Evolutionary conservation across 2,329 filamentous ascomycete species (phyloP).

Genomic region (Sporothrix euskadiensis): DNA sequence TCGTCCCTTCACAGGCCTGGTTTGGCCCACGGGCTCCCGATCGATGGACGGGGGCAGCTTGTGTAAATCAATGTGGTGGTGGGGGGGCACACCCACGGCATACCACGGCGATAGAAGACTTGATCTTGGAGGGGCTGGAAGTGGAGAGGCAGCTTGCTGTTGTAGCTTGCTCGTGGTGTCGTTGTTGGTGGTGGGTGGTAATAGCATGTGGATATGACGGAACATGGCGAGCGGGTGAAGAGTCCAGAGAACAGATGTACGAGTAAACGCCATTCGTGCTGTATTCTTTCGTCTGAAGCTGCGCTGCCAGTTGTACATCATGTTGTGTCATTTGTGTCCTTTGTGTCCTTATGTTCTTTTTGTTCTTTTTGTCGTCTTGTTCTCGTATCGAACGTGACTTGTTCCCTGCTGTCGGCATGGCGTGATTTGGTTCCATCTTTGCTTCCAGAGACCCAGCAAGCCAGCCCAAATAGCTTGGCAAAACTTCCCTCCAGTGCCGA

Average conservation of each 20-base stretch:
- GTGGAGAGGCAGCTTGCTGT: neutral
- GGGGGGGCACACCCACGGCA: neutral
- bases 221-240: neutral
- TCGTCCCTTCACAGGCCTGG: neutral
- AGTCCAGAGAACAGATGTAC: neutral
- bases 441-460: no score
- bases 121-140: neutral
- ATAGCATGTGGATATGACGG: neutral
- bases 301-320: neutral
- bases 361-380: neutral
- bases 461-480: no score
- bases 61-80: neutral
- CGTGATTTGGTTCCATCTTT: neutral
- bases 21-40: neutral
- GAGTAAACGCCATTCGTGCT: neutral
- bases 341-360: neutral
- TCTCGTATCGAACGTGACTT: no score
- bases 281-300: neutral
- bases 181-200: neutral
- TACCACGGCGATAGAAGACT: neutral
- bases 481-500: neutral
- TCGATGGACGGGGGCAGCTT: neutral
- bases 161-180: neutral
- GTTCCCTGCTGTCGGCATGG: neutral
- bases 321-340: no score